A percentile compares a stretch with the other conserved stretches of the same genome.
Conservation (phyloP, 2,329 filamentous ascomycete species). For the Venturia pyrina region DNA sequence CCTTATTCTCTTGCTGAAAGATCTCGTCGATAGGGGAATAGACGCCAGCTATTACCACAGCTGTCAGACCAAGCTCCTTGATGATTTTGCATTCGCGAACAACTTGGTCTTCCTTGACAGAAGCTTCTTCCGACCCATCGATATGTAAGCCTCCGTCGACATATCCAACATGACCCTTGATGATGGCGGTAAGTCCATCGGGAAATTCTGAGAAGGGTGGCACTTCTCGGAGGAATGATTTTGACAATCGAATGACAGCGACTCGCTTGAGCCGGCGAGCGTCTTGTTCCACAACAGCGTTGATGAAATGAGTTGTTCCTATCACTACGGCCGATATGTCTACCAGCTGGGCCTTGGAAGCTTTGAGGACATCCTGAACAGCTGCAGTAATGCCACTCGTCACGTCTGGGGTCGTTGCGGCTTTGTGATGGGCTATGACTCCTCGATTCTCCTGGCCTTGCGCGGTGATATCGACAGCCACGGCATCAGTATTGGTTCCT, state of each 20-base stretch:
- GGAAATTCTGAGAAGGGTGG: slow-evolving; percentile 44
- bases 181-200: slow-evolving; percentile 31
- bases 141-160: slow-evolving; percentile 41
- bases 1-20: slow-evolving; percentile 42
- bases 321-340: slow-evolving; percentile 37
- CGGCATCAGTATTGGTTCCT: slow-evolving; percentile 27
- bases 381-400: slow-evolving; percentile 27
- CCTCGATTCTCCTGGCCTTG: slow-evolving; percentile 19
- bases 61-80: slow-evolving; percentile 32
- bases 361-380: slow-evolving; percentile 25
- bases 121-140: slow-evolving; percentile 32
- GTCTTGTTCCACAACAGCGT: slow-evolving; percentile 42
- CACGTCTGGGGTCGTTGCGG: slow-evolving; percentile 27
- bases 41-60: slow-evolving; percentile 46
- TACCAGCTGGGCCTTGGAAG: slow-evolving; percentile 21
- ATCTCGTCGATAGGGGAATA: slow-evolving; percentile 49
- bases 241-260: slow-evolving; percentile 41
- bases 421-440: slow-evolving; percentile 26
- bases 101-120: slow-evolving; percentile 35
- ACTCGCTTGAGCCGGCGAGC: slow-evolving; percentile 39
- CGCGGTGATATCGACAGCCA: slow-evolving; percentile 22
- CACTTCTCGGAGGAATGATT: slow-evolving; percentile 37
- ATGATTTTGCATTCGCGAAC: slow-evolving; percentile 34
- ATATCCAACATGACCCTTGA: slow-evolving; percentile 35
- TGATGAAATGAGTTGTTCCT: slow-evolving; percentile 43